Base-by-base conservation (phyloP, 768 basidiomycete species). In the Amanita pallidorosea region DNA sequence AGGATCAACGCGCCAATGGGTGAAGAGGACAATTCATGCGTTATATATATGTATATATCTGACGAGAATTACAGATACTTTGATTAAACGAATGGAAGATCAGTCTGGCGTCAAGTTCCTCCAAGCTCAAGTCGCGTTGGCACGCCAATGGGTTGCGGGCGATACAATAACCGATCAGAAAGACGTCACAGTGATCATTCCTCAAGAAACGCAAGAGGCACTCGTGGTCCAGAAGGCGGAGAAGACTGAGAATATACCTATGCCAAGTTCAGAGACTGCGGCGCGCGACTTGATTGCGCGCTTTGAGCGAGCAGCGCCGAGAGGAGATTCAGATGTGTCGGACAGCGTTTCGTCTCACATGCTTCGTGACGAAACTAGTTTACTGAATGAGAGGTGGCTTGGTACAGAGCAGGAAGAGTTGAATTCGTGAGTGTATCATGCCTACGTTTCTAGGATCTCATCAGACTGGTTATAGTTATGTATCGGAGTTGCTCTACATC, bases 311-410 rank as follows among this genome's bases (percentile, higher is more conserved):
- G 89, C 77, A 2, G 85, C 85, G 18, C 60, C 83, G 27, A 67
- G 79, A n/a, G 72, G 68, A 6, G 81, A 89, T 60, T 76, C 77
- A 34, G 60, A 68, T 34, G 87, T 92, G 20, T 63, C 81, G 25
- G 88, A 91, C 65, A 81, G 75, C 37, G 88, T 97, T 38, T 71
- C 79, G 17, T 91, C 93, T 63, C 91, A 96, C 59, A 79, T 82
- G 62, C 56, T 94, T 57, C 65, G 70, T 45, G 85, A 87, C 57
- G 63, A 63, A 47, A 83, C 80, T 4, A 68, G 64, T 7, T 65
- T 97, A 45, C 38, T 66, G n/a, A 75, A 89, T 20, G 94, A 96
- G 72, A 61, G 74, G 50, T 99, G 95, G 95, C 56, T 83, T 40
- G 95, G 93, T 5, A 80, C 74, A 1, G 79, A 83, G 59, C 79